Evolutionary conservation across 2,329 filamentous ascomycete species (phyloP), one percentile per base, ranked within the genome.

Genomic region (Fusarium sp.): DNA sequence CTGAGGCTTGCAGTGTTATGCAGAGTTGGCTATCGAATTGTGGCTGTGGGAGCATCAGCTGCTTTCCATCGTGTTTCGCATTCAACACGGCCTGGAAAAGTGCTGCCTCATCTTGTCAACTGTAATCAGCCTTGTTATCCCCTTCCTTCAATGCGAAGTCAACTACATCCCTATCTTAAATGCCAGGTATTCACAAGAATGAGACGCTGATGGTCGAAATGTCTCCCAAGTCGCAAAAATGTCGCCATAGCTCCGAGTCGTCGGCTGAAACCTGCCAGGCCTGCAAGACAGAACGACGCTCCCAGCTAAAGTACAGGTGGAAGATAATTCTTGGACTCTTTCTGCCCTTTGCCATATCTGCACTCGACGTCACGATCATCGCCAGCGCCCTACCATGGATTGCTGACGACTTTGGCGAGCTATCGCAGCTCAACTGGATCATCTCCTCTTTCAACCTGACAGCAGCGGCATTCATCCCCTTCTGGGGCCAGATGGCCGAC

Each of bases 381-480:
- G 46, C 46, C 46, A 50, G 46, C 16, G 46, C 46, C 3, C 13
- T 50, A 12, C 46, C 46, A 15, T 50, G 46, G 46, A 50, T 36
- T 12, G 46, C 46, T 2, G 34, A 52, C 15, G 48, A 52, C 34
- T 52, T 52, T n/a, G 13, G 39, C 10, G 16, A 52, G n/a, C 23
- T 52, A 8, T 52, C 48, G 15, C 48, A 52, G 23, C 48, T 52
- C 15, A 52, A 52, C 18, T 52, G 48, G 48, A 52, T 52, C 18
- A 52, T 52, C 31, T 52, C 48, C n/a, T 39, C 48, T 6, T 52
- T 52, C 13, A 52, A 52, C 13, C n/a, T 52, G 34, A 52, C 48
- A n/a, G 48, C 48, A 4, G 48, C 48, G 4, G 48, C 48, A 4
- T 52, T 52, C 15, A 52, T 52, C 27, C 48, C 48, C 2, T 52